Base-by-base conservation (phyloP, 2,329 filamentous ascomycete genomes). In the Fusarium burgessii region DNA sequence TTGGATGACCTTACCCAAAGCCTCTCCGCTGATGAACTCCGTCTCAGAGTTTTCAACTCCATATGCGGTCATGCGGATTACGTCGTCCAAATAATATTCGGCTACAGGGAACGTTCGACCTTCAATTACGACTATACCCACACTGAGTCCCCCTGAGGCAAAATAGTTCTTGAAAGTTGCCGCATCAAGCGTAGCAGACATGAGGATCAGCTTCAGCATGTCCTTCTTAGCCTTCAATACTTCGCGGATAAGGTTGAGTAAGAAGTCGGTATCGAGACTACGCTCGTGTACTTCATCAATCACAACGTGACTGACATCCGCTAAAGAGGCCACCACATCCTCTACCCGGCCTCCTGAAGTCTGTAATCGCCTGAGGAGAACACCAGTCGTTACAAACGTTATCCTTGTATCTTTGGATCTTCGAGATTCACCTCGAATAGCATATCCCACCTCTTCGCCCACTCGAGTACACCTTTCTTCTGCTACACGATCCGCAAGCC, bases 351-450 rank as follows among this genome's bases (percentile, higher is more conserved):
- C 93, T 52, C 94, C 93, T 7, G 93, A 95, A 1, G 93, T 96
- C 81, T 99, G 96, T n/a, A 99, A 86, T 15, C 95, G 90, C 67
- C 96, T 92, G n/a, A 92, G 87, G 62, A 99, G 84, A 40, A 99
- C 94, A 87, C 96, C 96, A 79, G 99, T 97, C 0, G 96, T 99
- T 93, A 99, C 98, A 83, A 98, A 99, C 78, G 99, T 99, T 79
- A 99, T 89, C 10, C 93, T 93, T 1, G 96, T 99, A 58, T 94
- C 91, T 40, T 90, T 85, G 45, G 90, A 89, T 4, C 92, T 90
- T 0, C 91, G 95, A 46, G 92, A 94, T 77, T 99, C 96, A 73
- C 98, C 99, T 27, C 97, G 92, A 75, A 99, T 98, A 78, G 95
- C 95, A 79, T 98, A 97, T 27, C 95, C 95, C 38, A 97, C 94